Evolutionary conservation across 805 yeast genomes (phyloP), one percentile per base, ranked within the genome.

Genomic region (Suhomyces emberorum): DNA sequence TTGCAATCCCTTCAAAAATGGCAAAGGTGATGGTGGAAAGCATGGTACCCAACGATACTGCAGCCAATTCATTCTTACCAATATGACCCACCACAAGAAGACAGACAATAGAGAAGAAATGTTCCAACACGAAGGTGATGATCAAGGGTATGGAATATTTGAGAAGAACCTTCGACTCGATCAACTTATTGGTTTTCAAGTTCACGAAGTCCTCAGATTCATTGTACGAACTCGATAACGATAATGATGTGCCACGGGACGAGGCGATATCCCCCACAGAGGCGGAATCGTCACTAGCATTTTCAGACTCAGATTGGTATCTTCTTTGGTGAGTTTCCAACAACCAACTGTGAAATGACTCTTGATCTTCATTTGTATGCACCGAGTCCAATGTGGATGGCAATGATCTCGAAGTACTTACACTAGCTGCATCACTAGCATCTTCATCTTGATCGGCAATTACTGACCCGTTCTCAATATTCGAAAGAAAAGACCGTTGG

Each of bases 11-110:
- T 45, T 69, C 73, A 39, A 68, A 68, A 1, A 68, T 44, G 7
- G 71, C 74, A 51, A 68, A 60, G 2, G 73, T 60, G 20, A 69
- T 65, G 10, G 72, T 67, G 7, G 71, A 55, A 3, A 70, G 57
- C 74, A 69, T 69, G 11, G 69, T 55, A 0, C 66, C 74, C 30
- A 69, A 53, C 7, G 72, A 66, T 2, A 68, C 72, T 3, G 74
- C 72, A 0, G 72, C 74, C 38, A 69, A 57, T 49, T 68, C 73
- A 31, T 54, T 61, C 28, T 64, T 67, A 10, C 74, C 74, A 38
- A 69, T 49, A 43, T 66, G 72, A 2, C 74, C 74, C 28, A 68
- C 74, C 24, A 68, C 73, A 18, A 69, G 44, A 33, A 69, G 48
- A 32, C 69, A 59, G 14, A 69, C 69, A 16, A 68, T 63, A 21